Evolutionary conservation across 2,329 filamentous ascomycete genomes (phyloP), one percentile per base, ranked within the genome.

Genomic region (Bipolaris victoriae): DNA sequence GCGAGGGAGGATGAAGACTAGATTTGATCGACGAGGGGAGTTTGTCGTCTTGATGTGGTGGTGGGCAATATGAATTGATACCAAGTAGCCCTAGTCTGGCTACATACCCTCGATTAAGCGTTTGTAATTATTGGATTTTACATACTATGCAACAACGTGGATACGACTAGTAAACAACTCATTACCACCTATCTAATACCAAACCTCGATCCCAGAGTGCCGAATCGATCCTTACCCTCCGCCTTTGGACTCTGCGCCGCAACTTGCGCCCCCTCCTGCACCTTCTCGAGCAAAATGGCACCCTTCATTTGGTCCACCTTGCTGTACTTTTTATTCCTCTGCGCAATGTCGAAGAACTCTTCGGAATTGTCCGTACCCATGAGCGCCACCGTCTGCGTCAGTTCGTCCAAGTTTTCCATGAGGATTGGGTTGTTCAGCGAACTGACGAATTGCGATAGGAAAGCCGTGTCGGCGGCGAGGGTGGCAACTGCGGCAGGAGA

Each of bases 301-400:
- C 94, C 95, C 73, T 96, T 96, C 74, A 96, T 83, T 50, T 91
- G 90, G 78, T 98, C 92, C 33, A 99, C 96, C 52, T 92, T 88
- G 15, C 92, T 90, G 73, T 97, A 99, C 74, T 97, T 96, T 79
- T 90, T 93, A 78, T 97, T 97, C 50, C 92, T 83, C 13, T 89
- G 90, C 5, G 89, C 90, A 48, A 95, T 89, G 72, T 99, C 95
- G 75, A 95, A 99, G 77, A 97, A 99, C 76, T 98, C 94, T 64
- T 98, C 93, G n/a, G 91, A 87, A 68, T 96, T 96, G 39, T 96
- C 92, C 1, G 84, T 79, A 71, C 91, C 88, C 84, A 99, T 90
- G 24, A 99, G 83, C 58, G 90, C 87, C 45, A 97, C 89, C 1
- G 95, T 98, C 80, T 99, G 95, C 67, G 94, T 89, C 35, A 99